phyloP scores from a whole-genome alignment of 2,329 filamentous ascomycete species.

The Xylaria sp. region DNA sequence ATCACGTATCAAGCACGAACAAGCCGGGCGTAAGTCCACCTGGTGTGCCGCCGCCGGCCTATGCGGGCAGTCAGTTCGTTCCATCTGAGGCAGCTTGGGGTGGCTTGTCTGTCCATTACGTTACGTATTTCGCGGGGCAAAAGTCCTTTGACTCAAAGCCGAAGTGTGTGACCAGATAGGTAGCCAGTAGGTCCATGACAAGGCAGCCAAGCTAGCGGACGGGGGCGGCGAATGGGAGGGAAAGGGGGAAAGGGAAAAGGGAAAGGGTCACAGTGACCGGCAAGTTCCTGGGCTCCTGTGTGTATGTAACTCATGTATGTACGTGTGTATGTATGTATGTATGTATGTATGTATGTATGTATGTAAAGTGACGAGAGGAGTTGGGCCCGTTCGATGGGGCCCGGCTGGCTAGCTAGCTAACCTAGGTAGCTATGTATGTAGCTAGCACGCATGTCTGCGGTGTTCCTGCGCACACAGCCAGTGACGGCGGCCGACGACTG shows the following conservation, averaged over 20 bases:
- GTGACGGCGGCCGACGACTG: conserved; percentile 6
- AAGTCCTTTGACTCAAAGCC: background rate
- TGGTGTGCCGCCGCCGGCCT: conserved; percentile 9
- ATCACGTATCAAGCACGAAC: conserved; percentile 10
- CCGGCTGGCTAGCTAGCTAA: too few relatives aligned
- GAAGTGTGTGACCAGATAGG: background rate
- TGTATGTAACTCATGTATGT: too few relatives aligned
- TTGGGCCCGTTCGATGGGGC: too few relatives aligned
- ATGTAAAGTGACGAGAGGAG: background rate
- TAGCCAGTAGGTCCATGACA: background rate
- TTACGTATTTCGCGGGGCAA: background rate
- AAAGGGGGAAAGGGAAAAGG: too few relatives aligned
- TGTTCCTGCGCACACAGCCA: conserved; percentile 4
- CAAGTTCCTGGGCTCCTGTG: background rate
- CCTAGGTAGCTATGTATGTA: background rate
- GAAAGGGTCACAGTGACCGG: background rate
- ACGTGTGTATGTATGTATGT: background rate
- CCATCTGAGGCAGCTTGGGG: too few relatives aligned
- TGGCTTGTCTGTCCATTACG: too few relatives aligned
- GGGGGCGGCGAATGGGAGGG: too few relatives aligned
- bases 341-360: too few relatives aligned
- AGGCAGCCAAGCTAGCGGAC: background rate
- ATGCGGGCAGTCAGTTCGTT: background rate
- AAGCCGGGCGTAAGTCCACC: conserved; percentile 18
- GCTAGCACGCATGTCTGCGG: conserved; percentile 1